A percentile compares a stretch with the other conserved stretches of the same genome.
Evolutionary conservation across 805 yeast genomes (phyloP).

Genomic region (Myxozyma geophila): DNA sequence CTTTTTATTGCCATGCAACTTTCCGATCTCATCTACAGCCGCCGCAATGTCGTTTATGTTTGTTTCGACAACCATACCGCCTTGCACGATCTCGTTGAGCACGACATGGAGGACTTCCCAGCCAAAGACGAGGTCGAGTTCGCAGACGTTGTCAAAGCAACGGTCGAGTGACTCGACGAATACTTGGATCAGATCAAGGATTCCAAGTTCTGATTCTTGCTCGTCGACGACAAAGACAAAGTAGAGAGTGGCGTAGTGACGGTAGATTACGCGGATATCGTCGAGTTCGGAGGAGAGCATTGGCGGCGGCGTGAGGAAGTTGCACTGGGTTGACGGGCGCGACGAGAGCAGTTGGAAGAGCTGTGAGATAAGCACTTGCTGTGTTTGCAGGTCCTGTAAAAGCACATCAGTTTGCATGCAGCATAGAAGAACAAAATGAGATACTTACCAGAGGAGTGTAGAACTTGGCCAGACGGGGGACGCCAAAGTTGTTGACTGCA

Average conservation of each 20-base stretch:
- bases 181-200: conserved; percentile 90
- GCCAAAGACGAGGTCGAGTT: conserved; percentile 94
- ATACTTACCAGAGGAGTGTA: conserved; percentile 71
- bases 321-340: conserved; percentile 77
- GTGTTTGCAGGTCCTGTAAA: conserved; percentile 70
- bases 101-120: conserved; percentile 97
- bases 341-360: conserved; percentile 76
- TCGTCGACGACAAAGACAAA: conserved; percentile 95
- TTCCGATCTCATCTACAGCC: conserved; percentile 48
- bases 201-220: conserved; percentile 93
- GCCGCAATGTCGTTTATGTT: conserved; percentile 78
- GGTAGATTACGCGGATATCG: conserved; percentile 84
- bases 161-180: conserved; percentile 93
- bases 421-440: not conserved
- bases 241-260: conserved; percentile 94
- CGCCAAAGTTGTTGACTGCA: conserved; percentile 82
- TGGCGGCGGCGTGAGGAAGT: conserved; percentile 89
- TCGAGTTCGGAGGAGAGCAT: conserved; percentile 57
- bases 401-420: not conserved
- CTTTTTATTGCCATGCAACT: conserved; percentile 35
- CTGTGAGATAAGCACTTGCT: conserved; percentile 76
- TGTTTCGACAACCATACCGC: conserved; percentile 97
- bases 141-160: conserved; percentile 94
- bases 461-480: conserved; percentile 87
- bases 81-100: conserved; percentile 83